phyloP scores from a whole-genome alignment of 139 green algal genomes.

The Coelastrella sp. region DNA sequence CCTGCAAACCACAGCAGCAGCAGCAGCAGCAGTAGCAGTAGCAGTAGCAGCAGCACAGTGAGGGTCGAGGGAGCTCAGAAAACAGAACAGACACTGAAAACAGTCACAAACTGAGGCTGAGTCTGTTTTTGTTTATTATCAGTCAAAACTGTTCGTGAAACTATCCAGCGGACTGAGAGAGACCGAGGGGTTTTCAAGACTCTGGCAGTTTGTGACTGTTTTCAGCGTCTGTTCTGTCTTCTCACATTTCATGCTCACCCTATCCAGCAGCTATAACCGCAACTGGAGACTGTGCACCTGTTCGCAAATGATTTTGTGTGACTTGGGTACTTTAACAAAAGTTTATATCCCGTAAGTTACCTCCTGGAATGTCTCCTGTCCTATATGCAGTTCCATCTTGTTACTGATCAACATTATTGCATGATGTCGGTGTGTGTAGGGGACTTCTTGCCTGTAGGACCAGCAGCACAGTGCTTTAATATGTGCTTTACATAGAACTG shows the following conservation, averaged over 20 bases:
- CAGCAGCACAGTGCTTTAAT: background rate
- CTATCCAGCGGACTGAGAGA: too few species aligned
- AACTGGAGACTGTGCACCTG: background rate
- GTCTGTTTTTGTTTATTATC: too few species aligned
- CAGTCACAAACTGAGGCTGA: too few species aligned
- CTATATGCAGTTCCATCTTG: slow-evolving; percentile 37
- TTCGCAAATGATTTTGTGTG: background rate
- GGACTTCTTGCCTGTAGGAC: slow-evolving; percentile 37
- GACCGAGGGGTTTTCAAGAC: too few species aligned
- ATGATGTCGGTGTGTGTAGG: slow-evolving; percentile 50
- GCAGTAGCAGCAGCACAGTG: too few species aligned
- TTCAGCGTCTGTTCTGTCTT: too few species aligned
- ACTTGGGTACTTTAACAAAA: background rate
- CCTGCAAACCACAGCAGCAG: slow-evolving; percentile 38
- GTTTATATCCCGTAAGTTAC: background rate
- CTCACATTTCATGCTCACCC: too few species aligned
- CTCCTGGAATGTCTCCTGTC: slow-evolving; percentile 25
- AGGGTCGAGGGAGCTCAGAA: too few species aligned
- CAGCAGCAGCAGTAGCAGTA: background rate
- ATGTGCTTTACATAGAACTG: background rate
- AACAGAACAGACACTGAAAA: too few species aligned
- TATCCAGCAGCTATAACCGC: too few species aligned
- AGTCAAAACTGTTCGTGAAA: too few species aligned
- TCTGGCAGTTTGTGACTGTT: too few species aligned
- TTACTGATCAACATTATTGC: slow-evolving; percentile 42